phyloP scores from a whole-genome alignment of 2,329 filamentous ascomycete genomes.

The Aspergillus sergii region DNA sequence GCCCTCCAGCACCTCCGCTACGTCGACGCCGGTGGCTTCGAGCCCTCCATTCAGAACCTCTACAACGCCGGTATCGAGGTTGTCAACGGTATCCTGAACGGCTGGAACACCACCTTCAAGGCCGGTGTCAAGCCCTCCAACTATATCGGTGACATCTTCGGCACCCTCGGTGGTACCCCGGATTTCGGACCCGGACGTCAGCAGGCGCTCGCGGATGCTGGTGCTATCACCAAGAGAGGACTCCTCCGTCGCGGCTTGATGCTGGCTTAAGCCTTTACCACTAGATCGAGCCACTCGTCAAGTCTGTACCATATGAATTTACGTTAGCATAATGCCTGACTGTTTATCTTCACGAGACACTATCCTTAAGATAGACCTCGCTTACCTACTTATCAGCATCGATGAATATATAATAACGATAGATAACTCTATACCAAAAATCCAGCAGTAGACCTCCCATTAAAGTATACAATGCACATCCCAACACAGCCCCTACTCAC shows the following conservation, averaged over 20 bases:
- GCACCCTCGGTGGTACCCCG: conserved; percentile 65
- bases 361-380: neutral
- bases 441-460: too few relatives aligned
- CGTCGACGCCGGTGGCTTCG: conserved; percentile 65
- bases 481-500: too few relatives aligned
- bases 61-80: conserved; percentile 68
- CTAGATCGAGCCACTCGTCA: neutral
- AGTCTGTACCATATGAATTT: neutral
- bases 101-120: conserved; percentile 63
- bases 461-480: too few relatives aligned
- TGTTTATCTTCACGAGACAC: neutral
- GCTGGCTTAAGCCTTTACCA: neutral
- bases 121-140: conserved; percentile 61
- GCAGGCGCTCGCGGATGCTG: neutral
- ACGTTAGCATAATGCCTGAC: neutral
- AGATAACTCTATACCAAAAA: too few relatives aligned
- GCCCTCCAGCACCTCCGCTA: conserved; percentile 63
- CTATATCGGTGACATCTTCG: conserved; percentile 73
- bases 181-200: conserved; percentile 57
- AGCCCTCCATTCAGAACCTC: conserved; percentile 66
- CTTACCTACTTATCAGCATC: neutral
- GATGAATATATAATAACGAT: neutral
- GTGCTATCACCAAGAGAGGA: conserved; percentile 3
- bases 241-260: neutral
- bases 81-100: conserved; percentile 62